Conservation (phyloP, 1,284 basidiomycete species). For the Marasmius tenuissimus region DNA sequence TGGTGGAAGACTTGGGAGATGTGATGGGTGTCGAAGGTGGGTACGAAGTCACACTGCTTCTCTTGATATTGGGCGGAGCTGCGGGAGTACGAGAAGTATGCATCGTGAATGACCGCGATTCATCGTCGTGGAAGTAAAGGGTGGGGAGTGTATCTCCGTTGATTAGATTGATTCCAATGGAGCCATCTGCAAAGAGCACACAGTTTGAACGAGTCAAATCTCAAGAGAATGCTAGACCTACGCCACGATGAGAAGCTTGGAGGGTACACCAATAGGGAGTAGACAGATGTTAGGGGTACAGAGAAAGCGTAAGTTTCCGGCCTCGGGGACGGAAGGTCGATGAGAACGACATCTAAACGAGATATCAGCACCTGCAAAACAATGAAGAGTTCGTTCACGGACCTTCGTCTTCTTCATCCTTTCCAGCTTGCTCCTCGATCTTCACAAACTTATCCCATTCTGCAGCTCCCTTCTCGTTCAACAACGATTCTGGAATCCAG, state of each 20-base stretch:
- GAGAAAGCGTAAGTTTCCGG: slow-evolving; percentile 95
- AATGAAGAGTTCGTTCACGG: slow-evolving; percentile 20
- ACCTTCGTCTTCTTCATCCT: slow-evolving; percentile 75
- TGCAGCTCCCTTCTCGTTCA: slow-evolving; percentile 71
- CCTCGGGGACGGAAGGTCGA: slow-evolving; percentile 71
- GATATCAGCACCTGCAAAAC: slow-evolving; percentile 9
- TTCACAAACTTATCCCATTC: slow-evolving; percentile 87
- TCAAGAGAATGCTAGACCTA: slow-evolving; percentile 41
- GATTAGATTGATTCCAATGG: slow-evolving; percentile 80
- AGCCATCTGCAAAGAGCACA: slow-evolving; percentile 53
- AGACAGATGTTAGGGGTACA: slow-evolving; percentile 85
- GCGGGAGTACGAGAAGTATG: slow-evolving; percentile 36
- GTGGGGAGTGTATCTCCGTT: slow-evolving; percentile 90
- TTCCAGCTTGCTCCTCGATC: slow-evolving; percentile 65
- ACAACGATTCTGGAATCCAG: slow-evolving; percentile 82
- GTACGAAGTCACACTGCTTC: slow-evolving; percentile 49
- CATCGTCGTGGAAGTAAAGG: slow-evolving; percentile 95
- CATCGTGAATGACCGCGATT: slow-evolving; percentile 75
- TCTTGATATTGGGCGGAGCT: slow-evolving; percentile 23
- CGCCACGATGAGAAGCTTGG: slow-evolving; percentile 88
- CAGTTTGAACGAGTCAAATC: slow-evolving; percentile 8
- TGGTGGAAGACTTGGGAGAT: slow-evolving; percentile 41
- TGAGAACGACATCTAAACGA: slow-evolving; percentile 68
- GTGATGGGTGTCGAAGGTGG: slow-evolving; percentile 57
- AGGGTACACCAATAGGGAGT: slow-evolving; percentile 85